Evolutionary conservation across 345 rosid species (phyloP), one percentile per base, ranked within the genome.

Genomic region (Aurinia saxatilis): DNA sequence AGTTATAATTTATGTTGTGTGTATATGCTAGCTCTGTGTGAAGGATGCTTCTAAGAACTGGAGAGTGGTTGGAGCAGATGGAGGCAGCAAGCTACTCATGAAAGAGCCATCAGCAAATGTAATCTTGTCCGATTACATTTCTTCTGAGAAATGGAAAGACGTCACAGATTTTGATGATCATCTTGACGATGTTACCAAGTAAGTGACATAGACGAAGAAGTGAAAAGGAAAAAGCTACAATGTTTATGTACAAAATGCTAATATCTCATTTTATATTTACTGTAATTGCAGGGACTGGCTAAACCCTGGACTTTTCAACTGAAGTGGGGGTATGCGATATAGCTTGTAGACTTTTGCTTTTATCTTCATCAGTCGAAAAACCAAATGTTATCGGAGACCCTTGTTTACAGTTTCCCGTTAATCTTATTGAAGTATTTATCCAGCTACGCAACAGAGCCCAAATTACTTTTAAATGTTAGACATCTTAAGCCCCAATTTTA

Each of bases 41-140:
- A 85, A 81, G 79, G 97, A 87, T 79, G 86, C 85, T 65, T 93
- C 91, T 53, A 92, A 80, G 85, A 87, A 71, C 67, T 93, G 97
- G 99, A 87, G 82, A 81, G 68, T 77, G 21, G 80, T 73, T 44
- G 85, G 85, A 65, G 60, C 84, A 0, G 90, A 84, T 69, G 84
- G 84, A 68, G 82, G 88, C 75, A 76, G 80, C 75, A 79, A 63
- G 40, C 72, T 93, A 75, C 71, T 77, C 9, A 62, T 68, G 34
- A 90, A 84, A 84, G 99, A 87, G 70, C 92, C 97, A 66, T 80
- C 91, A 2, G 95, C 97, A 17, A 90, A 86, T 74, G 52, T 63
- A 57, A 77, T 90, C 49, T 63, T 93, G 33, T 60, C 65, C 53
- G 99, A 90, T 79, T 84, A 78, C 68, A 81, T 93, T 56, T 71